These are phyloP conservation scores for Halophytophthora batemanensis DNA, from an alignment of 352 stramenopile species.

Conservation along the genomic window DNA sequence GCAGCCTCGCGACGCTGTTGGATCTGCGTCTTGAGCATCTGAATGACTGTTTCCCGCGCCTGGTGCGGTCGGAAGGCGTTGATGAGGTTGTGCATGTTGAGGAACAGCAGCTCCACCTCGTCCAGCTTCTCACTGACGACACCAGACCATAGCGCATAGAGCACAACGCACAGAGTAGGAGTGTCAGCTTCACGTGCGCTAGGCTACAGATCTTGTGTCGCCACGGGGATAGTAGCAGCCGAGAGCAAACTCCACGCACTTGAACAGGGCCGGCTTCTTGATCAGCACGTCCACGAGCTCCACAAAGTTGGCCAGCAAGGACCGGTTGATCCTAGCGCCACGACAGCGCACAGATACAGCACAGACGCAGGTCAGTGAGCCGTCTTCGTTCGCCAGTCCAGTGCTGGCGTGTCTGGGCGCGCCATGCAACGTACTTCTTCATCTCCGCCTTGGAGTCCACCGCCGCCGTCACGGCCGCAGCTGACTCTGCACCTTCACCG, in stretches of 20 bases:
- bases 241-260: conserved; percentile 36
- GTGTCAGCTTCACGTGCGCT: too few relatives aligned
- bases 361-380: background rate
- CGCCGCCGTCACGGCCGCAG: background rate
- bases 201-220: too few relatives aligned
- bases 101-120: conserved; percentile 82
- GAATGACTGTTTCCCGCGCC: conserved; percentile 77
- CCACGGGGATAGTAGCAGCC: background rate
- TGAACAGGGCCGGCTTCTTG: conserved; percentile 74
- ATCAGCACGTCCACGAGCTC: conserved; percentile 83
- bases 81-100: conserved; percentile 91
- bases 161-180: background rate
- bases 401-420: background rate
- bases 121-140: conserved; percentile 68
- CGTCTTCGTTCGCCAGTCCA: background rate
- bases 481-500: conserved; percentile 4
- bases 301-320: conserved; percentile 81
- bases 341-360: background rate
- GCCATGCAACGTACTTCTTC: conserved; percentile 50
- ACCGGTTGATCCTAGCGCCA: conserved; percentile 64
- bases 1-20: conserved; percentile 68
- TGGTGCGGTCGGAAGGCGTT: conserved; percentile 86
- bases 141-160: background rate
- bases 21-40: conserved; percentile 81
- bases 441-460: conserved; percentile 79